Conservation (phyloP, 768 basidiomycete species). For the Exidia glandulosa region DNA sequence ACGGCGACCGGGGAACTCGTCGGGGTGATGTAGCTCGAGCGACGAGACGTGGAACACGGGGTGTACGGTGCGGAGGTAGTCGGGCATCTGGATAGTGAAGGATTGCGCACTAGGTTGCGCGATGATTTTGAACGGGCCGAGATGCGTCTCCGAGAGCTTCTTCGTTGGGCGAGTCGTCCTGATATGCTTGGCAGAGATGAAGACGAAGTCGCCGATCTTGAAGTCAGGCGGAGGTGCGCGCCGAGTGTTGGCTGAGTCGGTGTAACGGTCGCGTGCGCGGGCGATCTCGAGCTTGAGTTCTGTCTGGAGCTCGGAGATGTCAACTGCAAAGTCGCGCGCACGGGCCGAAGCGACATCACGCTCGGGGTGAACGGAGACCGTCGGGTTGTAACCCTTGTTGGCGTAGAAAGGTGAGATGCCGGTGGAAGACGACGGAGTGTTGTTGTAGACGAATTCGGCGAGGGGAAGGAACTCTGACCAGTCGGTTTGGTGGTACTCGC, state of each 20-base stretch:
- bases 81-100: constrained; percentile 12
- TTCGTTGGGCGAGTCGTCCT: background rate
- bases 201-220: background rate
- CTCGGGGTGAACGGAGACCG: constrained; percentile 9
- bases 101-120: constrained; percentile 10
- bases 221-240: background rate
- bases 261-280: background rate
- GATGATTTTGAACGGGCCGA: constrained; percentile 14
- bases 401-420: constrained; percentile 22
- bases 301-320: constrained; percentile 1
- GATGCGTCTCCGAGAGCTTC: constrained; percentile 14
- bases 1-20: background rate
- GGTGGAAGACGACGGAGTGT: constrained; percentile 15
- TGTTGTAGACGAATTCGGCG: constrained; percentile 25
- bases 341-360: background rate
- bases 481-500: constrained; percentile 20
- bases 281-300: background rate
- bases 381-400: constrained; percentile 20
- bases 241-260: background rate
- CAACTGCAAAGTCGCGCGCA: constrained; percentile 1
- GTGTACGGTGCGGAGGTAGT: constrained; percentile 10
- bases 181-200: background rate
- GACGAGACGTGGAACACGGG: constrained; percentile 11
- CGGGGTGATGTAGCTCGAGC: background rate
- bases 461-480: constrained; percentile 22